These are phyloP conservation scores for Macaranga tanarius DNA, from an alignment of 441 rosid genomes.

Conservation along the genomic window DNA sequence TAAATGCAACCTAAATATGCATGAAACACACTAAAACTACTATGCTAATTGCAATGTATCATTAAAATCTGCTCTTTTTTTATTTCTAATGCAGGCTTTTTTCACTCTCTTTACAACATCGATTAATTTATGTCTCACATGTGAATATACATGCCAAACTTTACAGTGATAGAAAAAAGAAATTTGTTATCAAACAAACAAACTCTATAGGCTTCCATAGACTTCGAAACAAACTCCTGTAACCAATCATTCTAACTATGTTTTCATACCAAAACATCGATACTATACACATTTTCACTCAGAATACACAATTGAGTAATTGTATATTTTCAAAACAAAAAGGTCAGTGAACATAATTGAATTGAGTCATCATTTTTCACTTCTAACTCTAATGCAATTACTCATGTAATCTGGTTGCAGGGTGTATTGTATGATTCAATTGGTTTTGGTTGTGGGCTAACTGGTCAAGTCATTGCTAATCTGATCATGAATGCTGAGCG, in stretches of 20 bases:
- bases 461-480: conserved; percentile 94
- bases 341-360: too few relatives aligned
- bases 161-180: neutral
- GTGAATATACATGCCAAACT: neutral
- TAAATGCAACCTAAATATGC: too few relatives aligned
- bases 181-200: neutral
- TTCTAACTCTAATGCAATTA: conserved; percentile 19
- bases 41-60: too few relatives aligned
- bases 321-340: too few relatives aligned
- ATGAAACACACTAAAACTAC: too few relatives aligned
- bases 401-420: conserved; percentile 41
- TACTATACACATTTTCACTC: too few relatives aligned
- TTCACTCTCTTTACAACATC: neutral
- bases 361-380: too few relatives aligned
- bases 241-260: too few relatives aligned
- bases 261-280: too few relatives aligned
- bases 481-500: conserved; percentile 80
- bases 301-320: too few relatives aligned
- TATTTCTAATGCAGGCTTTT: neutral
- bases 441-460: conserved; percentile 83
- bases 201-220: too few relatives aligned
- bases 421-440: conserved; percentile 84
- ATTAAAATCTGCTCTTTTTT: neutral
- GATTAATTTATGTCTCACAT: neutral
- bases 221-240: too few relatives aligned